A percentile compares a stretch with the other conserved stretches of the same genome.
Evolutionary conservation across 2,329 filamentous ascomycete genomes (phyloP).

Genomic region (Scedosporium dehoogii): DNA sequence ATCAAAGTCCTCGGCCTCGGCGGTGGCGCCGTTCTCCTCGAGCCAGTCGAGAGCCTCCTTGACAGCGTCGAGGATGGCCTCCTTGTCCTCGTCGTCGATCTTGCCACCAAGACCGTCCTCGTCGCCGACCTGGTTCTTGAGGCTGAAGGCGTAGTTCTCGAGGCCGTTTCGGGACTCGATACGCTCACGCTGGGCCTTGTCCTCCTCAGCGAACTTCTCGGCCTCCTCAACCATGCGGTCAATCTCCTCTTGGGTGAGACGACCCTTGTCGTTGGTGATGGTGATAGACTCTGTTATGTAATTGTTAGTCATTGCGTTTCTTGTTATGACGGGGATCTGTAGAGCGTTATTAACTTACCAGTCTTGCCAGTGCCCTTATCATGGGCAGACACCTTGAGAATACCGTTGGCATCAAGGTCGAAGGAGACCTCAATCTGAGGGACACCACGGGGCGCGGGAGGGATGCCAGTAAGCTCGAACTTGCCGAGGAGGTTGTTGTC

Average conservation of each 20-base stretch:
- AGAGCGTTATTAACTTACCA: constrained; percentile 4
- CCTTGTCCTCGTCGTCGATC: constrained; percentile 98
- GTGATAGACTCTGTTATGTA: constrained; percentile 58
- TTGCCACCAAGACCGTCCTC: constrained; percentile 95
- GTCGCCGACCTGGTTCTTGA: constrained; percentile 99
- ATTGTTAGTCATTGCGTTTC: not conserved
- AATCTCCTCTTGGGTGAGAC: constrained; percentile 91
- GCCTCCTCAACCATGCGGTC: constrained; percentile 98
- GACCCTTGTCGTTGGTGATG: constrained; percentile 99
- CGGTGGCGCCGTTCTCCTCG: constrained; percentile 82
- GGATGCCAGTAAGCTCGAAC: constrained; percentile 95
- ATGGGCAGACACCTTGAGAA: constrained; percentile 88
- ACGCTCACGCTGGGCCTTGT: constrained; percentile 95
- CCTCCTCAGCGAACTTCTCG: constrained; percentile 97
- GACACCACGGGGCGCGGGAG: constrained; percentile 87
- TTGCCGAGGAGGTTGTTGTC: constrained; percentile 97
- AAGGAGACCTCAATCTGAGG: constrained; percentile 98
- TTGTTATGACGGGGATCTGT: not conserved
- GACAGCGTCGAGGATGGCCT: constrained; percentile 86
- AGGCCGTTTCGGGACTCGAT: constrained; percentile 94
- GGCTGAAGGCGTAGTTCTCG: constrained; percentile 97
- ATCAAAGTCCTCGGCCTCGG: constrained; percentile 88
- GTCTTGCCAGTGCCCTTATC: constrained; percentile 98
- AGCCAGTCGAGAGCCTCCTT: constrained; percentile 98
- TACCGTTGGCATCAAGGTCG: constrained; percentile 96